phyloP scores from a whole-genome alignment of 2,329 filamentous ascomycete genomes.

The Knoxdaviesia proteae region DNA sequence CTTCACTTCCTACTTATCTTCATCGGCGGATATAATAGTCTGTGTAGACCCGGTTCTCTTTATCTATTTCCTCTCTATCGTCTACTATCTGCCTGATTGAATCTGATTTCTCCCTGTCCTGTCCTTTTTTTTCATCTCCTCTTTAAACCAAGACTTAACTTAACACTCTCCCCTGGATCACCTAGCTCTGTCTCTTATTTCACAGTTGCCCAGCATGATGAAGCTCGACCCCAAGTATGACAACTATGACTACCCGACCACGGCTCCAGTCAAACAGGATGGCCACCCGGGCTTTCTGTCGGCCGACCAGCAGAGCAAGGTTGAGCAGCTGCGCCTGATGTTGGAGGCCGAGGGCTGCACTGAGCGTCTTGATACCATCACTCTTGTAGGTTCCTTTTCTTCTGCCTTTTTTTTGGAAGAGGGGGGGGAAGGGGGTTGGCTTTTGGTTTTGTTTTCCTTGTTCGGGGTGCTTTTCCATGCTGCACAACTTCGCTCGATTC shows the following conservation, averaged over 20 bases:
- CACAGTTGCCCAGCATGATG: conserved; percentile 16
- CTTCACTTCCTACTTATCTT: too few species aligned
- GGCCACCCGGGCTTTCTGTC: conserved; percentile 84
- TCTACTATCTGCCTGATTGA: background rate
- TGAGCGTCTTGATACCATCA: conserved; percentile 77
- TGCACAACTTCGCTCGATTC: too few species aligned
- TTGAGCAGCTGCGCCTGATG: conserved; percentile 64
- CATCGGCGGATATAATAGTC: too few species aligned
- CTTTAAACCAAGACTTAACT: too few species aligned
- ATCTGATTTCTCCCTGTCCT: background rate
- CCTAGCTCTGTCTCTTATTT: background rate
- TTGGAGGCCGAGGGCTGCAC: conserved; percentile 70
- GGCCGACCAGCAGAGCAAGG: conserved; percentile 69
- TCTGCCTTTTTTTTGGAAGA: too few species aligned
- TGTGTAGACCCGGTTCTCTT: too few species aligned
- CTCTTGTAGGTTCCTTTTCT: conserved; percentile 40
- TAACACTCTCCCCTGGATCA: background rate
- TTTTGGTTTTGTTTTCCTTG: too few species aligned
- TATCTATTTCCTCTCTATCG: too few species aligned
- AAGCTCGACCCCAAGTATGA: conserved; percentile 79
- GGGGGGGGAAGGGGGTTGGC: too few species aligned
- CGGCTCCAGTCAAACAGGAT: conserved; percentile 42
- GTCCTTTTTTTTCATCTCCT: background rate
- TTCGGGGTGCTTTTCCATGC: too few species aligned
- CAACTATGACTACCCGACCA: conserved; percentile 80